Evolutionary conservation across 768 basidiomycete genomes (phyloP), one percentile per base, ranked within the genome.

Genomic region (Sutorius australiensis): DNA sequence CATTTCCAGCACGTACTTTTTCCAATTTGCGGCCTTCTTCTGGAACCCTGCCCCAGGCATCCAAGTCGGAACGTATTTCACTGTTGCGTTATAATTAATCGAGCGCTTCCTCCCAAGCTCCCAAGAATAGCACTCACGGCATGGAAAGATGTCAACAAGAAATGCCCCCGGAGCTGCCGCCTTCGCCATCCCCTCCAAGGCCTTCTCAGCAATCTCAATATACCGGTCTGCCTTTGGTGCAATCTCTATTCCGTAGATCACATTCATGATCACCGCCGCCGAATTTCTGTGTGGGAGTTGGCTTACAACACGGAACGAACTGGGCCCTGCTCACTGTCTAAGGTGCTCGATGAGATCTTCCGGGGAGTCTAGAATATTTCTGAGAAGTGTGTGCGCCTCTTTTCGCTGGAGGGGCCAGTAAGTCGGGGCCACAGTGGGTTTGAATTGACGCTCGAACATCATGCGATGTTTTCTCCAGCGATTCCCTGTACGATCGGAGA

Each of bases 1-100:
- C 80, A 81, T 80, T 50, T 76, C 74, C 38, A 72, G 64, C 11
- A 78, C 74, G 32, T 75, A 74, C 31, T 63, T 65, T 41, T 74
- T 76, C 79, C 80, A 80, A 48, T 74, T 65, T n/a, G 69, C 69
- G 12, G 79, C 80, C 59, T 78, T 77, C 19, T 70, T 70, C 52
- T 80, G 71, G 60, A 81, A 81, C 8, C 74, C 72, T 3, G 79
- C 77, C 0, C 79, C 77, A 32, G 80, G 80, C 3, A 79, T 46
- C 79, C 80, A 82, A 46, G 62, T 70, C 59, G 80, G 80, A 14
- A 82, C 62, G 50, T 81, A 66, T 65, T 79, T 81, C 48, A 82
- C 80, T 78, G 51, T 60, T 40, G 30, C 9, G 24, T 41, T 5
- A 41, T 10, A 13, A 16, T 68, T 27, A 62, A 11, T 14, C n/a